A percentile compares a stretch with the other conserved stretches of the same genome.
Conservation (phyloP, 495 filamentous ascomycete genomes). For the Rhypophila decipiens region DNA sequence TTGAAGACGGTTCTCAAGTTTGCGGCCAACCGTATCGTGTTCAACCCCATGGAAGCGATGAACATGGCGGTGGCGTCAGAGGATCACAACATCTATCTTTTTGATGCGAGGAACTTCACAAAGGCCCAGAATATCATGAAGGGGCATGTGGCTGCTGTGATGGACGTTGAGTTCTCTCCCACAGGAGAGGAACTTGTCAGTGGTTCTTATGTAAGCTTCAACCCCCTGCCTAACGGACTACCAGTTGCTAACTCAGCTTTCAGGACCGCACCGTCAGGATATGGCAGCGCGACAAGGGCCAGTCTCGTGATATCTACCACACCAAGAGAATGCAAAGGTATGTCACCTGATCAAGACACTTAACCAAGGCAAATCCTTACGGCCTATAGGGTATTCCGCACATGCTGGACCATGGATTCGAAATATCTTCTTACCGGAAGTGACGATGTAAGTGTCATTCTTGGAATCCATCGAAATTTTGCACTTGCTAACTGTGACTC, state of each 20-base stretch:
- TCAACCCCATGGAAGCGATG: constrained; percentile 75
- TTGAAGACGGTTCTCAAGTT: constrained; percentile 72
- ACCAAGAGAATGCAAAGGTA: constrained; percentile 87
- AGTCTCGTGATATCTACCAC: constrained; percentile 91
- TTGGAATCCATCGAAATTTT: too few species aligned
- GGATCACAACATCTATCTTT: constrained; percentile 24
- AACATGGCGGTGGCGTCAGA: constrained; percentile 33
- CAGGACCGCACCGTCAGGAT: constrained; percentile 47
- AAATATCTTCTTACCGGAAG: constrained; percentile 80
- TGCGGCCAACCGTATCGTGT: constrained; percentile 76
- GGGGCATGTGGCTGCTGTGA: constrained; percentile 92
- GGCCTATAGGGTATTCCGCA: constrained; percentile 52
- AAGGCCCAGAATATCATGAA: constrained; percentile 74
- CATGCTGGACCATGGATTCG: constrained; percentile 77
- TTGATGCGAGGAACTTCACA: constrained; percentile 39
- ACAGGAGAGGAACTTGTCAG: constrained; percentile 91
- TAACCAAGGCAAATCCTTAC: too few species aligned
- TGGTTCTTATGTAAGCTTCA: constrained; percentile 70
- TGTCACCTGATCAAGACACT: background rate
- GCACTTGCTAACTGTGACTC: too few species aligned
- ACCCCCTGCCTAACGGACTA: constrained; percentile 60
- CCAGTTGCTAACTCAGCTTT: constrained; percentile 28
- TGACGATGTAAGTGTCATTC: constrained; percentile 52
- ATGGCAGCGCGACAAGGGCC: constrained; percentile 73
- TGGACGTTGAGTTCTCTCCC: constrained; percentile 93